These are phyloP conservation scores for Albizia julibrissin DNA, from an alignment of 306 rosid genomes.

Conservation along the genomic window DNA sequence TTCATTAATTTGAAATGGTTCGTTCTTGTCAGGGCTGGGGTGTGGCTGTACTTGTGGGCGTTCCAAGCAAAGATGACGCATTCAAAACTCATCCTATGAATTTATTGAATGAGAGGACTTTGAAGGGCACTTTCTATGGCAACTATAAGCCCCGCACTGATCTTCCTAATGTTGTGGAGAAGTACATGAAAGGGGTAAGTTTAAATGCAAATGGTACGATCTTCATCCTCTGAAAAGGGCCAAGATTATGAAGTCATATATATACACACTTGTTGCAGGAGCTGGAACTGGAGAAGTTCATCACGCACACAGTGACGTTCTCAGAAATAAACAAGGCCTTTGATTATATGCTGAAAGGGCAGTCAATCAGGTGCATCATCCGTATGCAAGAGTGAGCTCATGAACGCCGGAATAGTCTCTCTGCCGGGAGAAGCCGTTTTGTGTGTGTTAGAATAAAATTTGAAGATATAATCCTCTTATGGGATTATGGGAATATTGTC, in stretches of 20 bases:
- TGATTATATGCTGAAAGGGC: conserved; percentile 68
- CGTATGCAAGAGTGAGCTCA: conserved; percentile 43
- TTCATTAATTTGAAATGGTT: not conserved
- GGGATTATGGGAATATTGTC: not conserved
- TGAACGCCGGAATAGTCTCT: not conserved
- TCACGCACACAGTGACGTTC: conserved; percentile 68
- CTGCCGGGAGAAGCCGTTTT: not conserved
- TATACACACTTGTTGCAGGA: conserved; percentile 44
- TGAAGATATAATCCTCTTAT: not conserved
- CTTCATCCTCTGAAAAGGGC: not conserved
- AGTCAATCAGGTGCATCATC: conserved; percentile 72
- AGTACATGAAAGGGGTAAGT: conserved; percentile 68
- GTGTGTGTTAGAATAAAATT: conserved; percentile 24
- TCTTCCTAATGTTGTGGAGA: conserved; percentile 52
- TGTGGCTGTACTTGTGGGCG: conserved; percentile 90
- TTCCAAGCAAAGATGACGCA: conserved; percentile 80
- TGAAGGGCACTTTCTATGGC: conserved; percentile 58
- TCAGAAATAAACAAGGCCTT: conserved; percentile 79
- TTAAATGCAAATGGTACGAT: not conserved
- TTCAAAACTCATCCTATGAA: conserved; percentile 69
- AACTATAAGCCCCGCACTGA: conserved; percentile 58
- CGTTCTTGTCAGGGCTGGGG: conserved; percentile 76
- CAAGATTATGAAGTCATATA: not conserved
- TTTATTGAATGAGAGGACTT: conserved; percentile 46
- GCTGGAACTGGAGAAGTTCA: conserved; percentile 76